Evolutionary conservation across 2,329 filamentous ascomycete genomes (phyloP).

Genomic region (Cladophialophora psammophila): DNA sequence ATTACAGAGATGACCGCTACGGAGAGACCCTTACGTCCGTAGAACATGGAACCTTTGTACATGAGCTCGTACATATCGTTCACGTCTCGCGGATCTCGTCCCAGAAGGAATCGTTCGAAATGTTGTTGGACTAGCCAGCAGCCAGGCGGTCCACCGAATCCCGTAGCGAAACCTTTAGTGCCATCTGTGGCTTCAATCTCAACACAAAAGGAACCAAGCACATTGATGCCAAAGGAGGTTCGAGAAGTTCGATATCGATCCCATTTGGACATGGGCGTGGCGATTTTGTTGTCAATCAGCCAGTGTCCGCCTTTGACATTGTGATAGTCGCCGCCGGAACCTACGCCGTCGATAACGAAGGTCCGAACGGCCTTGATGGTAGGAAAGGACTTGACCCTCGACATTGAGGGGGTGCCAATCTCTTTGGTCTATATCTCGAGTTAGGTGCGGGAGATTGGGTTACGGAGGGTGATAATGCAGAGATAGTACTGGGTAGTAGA

Average conservation of each 20-base stretch:
- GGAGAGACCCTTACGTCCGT: constrained; percentile 89
- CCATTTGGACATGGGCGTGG: constrained; percentile 89
- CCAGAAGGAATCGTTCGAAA: constrained; percentile 89
- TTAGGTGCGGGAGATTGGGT: background rate
- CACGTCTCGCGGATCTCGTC: constrained; percentile 86
- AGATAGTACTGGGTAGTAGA: background rate
- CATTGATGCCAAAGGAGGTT: constrained; percentile 95
- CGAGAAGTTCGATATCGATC: constrained; percentile 85
- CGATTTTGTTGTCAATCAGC: constrained; percentile 91
- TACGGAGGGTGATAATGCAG: background rate
- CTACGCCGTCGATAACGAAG: constrained; percentile 56
- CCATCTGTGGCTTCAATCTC: constrained; percentile 89
- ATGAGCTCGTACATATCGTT: constrained; percentile 95
- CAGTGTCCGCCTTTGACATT: constrained; percentile 74
- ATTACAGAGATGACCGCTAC: constrained; percentile 93
- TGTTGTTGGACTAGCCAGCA: constrained; percentile 95
- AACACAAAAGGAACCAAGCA: constrained; percentile 88
- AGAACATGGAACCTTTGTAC: constrained; percentile 96
- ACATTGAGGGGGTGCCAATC: constrained; percentile 17
- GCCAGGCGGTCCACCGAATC: constrained; percentile 89
- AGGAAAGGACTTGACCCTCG: constrained; percentile 47
- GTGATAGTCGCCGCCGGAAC: constrained; percentile 71
- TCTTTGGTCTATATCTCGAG: background rate
- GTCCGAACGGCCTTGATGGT: constrained; percentile 56
- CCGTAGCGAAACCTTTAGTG: constrained; percentile 91